These are phyloP conservation scores for Vicia faba DNA, from an alignment of 306 rosid genomes.

Conservation along the genomic window DNA sequence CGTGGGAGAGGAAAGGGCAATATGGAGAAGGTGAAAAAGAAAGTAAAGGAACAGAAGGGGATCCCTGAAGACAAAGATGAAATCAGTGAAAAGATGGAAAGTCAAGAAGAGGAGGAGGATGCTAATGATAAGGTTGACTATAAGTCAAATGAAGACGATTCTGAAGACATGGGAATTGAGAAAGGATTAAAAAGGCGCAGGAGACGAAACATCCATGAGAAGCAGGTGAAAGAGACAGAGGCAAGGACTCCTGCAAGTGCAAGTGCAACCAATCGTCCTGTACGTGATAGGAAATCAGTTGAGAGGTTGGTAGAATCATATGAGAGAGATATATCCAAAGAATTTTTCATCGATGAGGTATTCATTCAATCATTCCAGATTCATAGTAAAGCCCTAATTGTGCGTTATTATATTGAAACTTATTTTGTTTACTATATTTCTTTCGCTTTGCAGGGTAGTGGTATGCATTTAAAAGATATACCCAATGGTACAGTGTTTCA, in stretches of 20 bases:
- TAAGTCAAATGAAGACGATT: slow-evolving; percentile 36
- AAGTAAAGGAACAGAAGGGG: background rate
- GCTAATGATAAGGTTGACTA: slow-evolving; percentile 27
- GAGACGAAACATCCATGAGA: slow-evolving; percentile 35
- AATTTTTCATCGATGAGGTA: slow-evolving; percentile 87
- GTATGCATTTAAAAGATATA: slow-evolving; percentile 84
- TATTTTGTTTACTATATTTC: slow-evolving; percentile 31
- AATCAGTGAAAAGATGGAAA: slow-evolving; percentile 23
- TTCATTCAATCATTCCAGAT: slow-evolving; percentile 29
- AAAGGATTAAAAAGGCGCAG: slow-evolving; percentile 52
- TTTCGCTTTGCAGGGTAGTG: slow-evolving; percentile 76
- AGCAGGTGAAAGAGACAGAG: slow-evolving; percentile 46
- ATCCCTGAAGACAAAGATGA: slow-evolving; percentile 10
- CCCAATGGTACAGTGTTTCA: slow-evolving; percentile 70
- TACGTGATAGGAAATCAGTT: slow-evolving; percentile 93
- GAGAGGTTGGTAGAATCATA: slow-evolving; percentile 90
- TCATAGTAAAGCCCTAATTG: slow-evolving; percentile 2
- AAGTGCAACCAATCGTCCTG: slow-evolving; percentile 65
- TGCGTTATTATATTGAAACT: background rate
- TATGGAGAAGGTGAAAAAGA: slow-evolving; percentile 44
- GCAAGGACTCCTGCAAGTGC: slow-evolving; percentile 63
- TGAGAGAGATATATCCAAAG: slow-evolving; percentile 73
- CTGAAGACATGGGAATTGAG: slow-evolving; percentile 45
- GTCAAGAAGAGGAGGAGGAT: slow-evolving; percentile 13
- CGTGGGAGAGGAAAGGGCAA: slow-evolving; percentile 31